Base-by-base conservation (phyloP, 495 filamentous ascomycete genomes). In the Lophiotrema nucula region DNA sequence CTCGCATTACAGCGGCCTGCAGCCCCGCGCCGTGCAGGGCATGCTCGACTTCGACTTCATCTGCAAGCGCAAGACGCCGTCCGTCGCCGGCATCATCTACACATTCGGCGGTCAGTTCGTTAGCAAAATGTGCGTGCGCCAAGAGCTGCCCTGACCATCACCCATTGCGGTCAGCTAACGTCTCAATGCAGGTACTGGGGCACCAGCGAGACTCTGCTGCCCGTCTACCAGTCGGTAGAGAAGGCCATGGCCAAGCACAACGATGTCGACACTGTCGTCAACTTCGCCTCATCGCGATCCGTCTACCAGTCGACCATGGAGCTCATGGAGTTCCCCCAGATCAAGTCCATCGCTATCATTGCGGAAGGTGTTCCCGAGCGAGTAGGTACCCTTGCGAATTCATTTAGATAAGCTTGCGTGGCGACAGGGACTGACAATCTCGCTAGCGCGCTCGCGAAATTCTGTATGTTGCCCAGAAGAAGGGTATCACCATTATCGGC, bases 21-120 rank as follows among this genome's bases (percentile, higher is more conserved):
- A 98, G 79, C 95, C 95, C 64, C 85, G 90, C 71, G 93, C 93
- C 67, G 95, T 97, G 65, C 93, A 98, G 81, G 95, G 95, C 75
- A 98, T 97, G 93, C 88, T 98, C 72, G 93, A 98, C 76, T 98
- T 98, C 76, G 93, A 98, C 81, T 98, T 97, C 83, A 98, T 98
- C 79, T 98, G 93, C 90, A 97, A 97, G 83, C 89, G 93, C 56
- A 81, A 81, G 72, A 95, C 90, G 15, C 93, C 93, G 55, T 97
- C 93, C 59, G 93, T 98, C 47, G 93, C 93, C 64, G 93, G 91
- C 76, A 98, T 98, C 77, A 97, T 98, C 79, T 98, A 98, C 82
- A 97, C 93, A 66, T 98, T 98, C 72, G 93, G 93, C 75, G 93
- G 93, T 51, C 93, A 98, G 74, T 98, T 97, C 85, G 95, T 98